Base-by-base conservation (phyloP, 1,284 basidiomycete genomes). In the Austroboletus niveus region DNA sequence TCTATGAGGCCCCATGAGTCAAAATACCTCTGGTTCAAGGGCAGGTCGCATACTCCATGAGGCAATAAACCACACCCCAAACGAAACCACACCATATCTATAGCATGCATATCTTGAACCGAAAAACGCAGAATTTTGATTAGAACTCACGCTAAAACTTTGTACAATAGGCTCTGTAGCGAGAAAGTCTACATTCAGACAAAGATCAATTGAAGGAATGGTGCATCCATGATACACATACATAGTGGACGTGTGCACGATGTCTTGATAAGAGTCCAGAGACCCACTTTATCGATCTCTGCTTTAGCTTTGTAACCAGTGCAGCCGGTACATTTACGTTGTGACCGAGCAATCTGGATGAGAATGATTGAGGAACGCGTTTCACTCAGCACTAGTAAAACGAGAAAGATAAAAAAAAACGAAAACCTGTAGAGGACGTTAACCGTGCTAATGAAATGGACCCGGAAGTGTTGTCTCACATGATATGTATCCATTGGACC, bases 61-160 rank as follows among this genome's bases (percentile, higher is more conserved):
- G 70, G 52, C 79, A 81, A 63, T 83, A 93, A 43, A 87, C 68
- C 11, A 93, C 79, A 0, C 90, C 90, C 90, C 89, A 93, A 1
- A 79, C 79, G 53, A 89, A 84, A 1, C 85, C 86, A 45, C 84
- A 71, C 89, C 89, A 93, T 14, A 89, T 56, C 84, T 87, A 58
- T 9, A 51, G 10, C 22, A 24, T 24, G 15, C 44, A 36, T 51
- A 14, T 3, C 31, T 24, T 60, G 17, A 50, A 14, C 40, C 12
- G 27, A 30, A 17, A 27, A 11, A 27, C 2, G 17, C 17, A 41
- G 30, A 11, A 64, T 14, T 10, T 20, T 10, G 31, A 36, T 22
- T 3, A 7, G n/a, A 38, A 47, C 80, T 53, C 55, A 87, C 85
- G 53, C 85, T 87, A 67, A 92, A 86, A 57, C 82, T 80, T 10